phyloP scores from a whole-genome alignment of 192 early-diverging fungal species.

The Linnemannia exigua region DNA sequence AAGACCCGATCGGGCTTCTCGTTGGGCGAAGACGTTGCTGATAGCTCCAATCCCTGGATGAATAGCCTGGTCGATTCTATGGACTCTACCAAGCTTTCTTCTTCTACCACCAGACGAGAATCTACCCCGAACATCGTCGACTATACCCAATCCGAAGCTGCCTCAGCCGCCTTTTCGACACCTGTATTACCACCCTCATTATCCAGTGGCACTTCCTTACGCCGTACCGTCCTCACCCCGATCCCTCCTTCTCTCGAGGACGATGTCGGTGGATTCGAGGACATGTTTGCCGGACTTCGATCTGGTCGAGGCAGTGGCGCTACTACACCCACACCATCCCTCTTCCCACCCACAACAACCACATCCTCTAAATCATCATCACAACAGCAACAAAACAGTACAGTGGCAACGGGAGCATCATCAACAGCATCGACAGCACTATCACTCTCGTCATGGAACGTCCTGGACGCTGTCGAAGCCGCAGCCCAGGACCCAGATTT shows the following conservation, averaged over 20 bases:
- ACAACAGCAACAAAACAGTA: neutral
- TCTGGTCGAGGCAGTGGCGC: neutral
- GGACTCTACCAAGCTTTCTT: constrained; percentile 19
- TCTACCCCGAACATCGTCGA: constrained; percentile 2
- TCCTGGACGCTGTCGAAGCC: constrained; percentile 46
- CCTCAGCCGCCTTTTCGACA: neutral
- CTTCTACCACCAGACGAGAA: neutral
- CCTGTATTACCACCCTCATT: neutral
- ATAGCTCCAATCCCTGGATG: constrained; percentile 50
- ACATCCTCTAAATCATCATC: neutral
- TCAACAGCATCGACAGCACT: neutral
- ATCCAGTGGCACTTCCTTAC: neutral
- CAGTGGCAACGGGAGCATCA: neutral
- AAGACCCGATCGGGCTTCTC: constrained; percentile 39
- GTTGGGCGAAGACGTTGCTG: constrained; percentile 46
- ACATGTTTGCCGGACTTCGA: constrained; percentile 23
- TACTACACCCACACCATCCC: neutral
- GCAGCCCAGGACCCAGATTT: constrained; percentile 45
- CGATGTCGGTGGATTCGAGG: constrained; percentile 40
- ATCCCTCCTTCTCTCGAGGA: constrained; percentile 28
- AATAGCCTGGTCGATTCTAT: constrained; percentile 36
- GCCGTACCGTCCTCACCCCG: neutral
- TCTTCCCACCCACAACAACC: neutral
- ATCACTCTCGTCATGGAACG: constrained; percentile 21
- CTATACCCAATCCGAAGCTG: constrained; percentile 39